Evolutionary conservation across 306 rosid genomes (phyloP).

Genomic region (Astragalus glycyphyllos): DNA sequence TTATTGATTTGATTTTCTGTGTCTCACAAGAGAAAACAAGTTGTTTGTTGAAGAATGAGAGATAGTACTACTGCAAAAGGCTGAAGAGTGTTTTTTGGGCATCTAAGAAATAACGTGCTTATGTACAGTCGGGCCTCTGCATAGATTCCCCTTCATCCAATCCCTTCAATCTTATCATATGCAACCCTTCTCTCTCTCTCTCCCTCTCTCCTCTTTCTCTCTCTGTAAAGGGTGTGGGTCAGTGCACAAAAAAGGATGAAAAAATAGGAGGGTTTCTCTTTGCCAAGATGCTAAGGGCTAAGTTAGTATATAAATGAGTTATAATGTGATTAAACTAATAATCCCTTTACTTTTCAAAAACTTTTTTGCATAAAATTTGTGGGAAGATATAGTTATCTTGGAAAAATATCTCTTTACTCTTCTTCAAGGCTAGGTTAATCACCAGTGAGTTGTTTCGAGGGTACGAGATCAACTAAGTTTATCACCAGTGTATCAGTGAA

Average conservation of each 20-base stretch:
- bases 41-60: conserved; percentile 43
- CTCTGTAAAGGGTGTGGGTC: conserved; percentile 32
- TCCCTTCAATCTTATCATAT: conserved; percentile 50
- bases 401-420: no score
- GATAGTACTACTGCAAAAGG: conserved; percentile 54
- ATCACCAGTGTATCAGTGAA: no score
- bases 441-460: no score
- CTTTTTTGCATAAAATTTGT: conserved; percentile 35
- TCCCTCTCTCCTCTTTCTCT: conserved; percentile 34
- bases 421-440: no score
- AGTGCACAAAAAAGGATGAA: conserved; percentile 43
- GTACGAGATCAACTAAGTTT: no score
- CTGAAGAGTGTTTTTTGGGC: conserved; percentile 44
- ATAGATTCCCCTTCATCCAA: conserved; percentile 67
- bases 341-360: conserved; percentile 1
- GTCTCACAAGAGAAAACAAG: conserved; percentile 29
- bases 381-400: neutral
- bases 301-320: conserved; percentile 2
- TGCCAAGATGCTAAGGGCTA: conserved; percentile 47
- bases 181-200: conserved; percentile 18
- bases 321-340: neutral
- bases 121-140: conserved; percentile 55
- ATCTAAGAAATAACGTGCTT: conserved; percentile 62
- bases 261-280: conserved; percentile 18
- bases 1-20: conserved; percentile 44